Evolutionary conservation across 345 rosid genomes (phyloP), one percentile per base, ranked within the genome.

Genomic region (Heritiera littoralis): DNA sequence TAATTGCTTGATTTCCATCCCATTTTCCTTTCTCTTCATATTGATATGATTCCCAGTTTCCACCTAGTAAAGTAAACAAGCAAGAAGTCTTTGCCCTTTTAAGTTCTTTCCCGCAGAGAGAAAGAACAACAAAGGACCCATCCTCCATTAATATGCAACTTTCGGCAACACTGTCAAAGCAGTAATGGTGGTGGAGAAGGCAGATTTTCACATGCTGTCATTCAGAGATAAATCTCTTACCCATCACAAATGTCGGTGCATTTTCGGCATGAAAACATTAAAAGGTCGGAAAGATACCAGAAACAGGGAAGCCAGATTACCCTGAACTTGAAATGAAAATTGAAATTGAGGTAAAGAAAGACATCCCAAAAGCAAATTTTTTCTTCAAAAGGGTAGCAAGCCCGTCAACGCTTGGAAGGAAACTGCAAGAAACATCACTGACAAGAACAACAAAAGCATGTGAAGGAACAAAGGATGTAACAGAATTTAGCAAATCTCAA

Each of bases 231-330:
- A 41, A 43, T 9, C 49, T 46, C 49, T 7, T 49, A 6, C 14
- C 10, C 8, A 51, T 45, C 67, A 75, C 43, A 20, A 23, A 11
- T 60, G 79, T 49, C 72, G 72, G 79, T 65, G 72, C 61, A 65
- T 64, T 15, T 65, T 77, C 32, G 51, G 72, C 72, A 55, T 49
- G 38, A 11, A 65, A n/a, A 60, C 18, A 49, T 14, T 5, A 7
- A 32, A 7, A 11, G 13, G 7, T 32, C 9, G 12, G 15, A 68
- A 9, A 66, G 23, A 56, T 56, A 56, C 9, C 28, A 18, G n/a
- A 56, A 56, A 56, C 28, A n/a, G 61, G 3, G 60, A 17, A 17
- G 23, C 14, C 30, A 58, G 6, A 58, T n/a, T 7, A 23, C 1
- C 32, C 10, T 5, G 0, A 11, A 32, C 73, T 32, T 49, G 32